Evolutionary conservation across 2,329 filamentous ascomycete genomes (phyloP).

Genomic region (Colletotrichum eremochloae): DNA sequence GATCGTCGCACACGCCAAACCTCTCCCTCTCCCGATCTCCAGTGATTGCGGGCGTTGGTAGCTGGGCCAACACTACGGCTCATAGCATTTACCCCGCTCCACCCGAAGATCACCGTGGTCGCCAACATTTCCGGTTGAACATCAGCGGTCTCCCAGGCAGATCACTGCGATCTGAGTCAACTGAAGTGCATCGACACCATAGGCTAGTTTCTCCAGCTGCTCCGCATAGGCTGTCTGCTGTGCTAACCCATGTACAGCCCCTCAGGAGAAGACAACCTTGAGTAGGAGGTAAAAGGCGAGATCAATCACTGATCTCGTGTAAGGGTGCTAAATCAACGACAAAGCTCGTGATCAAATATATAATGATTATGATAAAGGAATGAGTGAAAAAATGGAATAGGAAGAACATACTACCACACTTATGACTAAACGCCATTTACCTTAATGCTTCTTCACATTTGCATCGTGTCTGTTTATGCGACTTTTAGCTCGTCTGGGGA

Average conservation of each 20-base stretch:
- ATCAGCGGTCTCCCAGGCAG: neutral
- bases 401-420: too few species aligned
- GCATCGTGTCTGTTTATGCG: too few species aligned
- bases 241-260: neutral
- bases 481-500: too few species aligned
- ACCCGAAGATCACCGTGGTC: neutral
- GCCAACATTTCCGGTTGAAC: neutral
- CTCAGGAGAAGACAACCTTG: neutral
- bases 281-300: too few species aligned
- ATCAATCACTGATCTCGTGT: too few species aligned
- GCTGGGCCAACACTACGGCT: neutral
- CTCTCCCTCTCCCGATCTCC: neutral
- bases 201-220: neutral
- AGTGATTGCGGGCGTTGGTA: neutral
- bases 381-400: too few species aligned
- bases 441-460: too few species aligned
- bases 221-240: neutral
- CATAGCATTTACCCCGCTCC: neutral
- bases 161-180: neutral
- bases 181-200: constrained; percentile 2
- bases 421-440: too few species aligned
- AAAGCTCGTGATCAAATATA: too few species aligned
- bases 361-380: too few species aligned
- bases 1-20: neutral
- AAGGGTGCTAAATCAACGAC: too few species aligned